Conservation (phyloP, 306 rosid species). For the Quercus mongolica region DNA sequence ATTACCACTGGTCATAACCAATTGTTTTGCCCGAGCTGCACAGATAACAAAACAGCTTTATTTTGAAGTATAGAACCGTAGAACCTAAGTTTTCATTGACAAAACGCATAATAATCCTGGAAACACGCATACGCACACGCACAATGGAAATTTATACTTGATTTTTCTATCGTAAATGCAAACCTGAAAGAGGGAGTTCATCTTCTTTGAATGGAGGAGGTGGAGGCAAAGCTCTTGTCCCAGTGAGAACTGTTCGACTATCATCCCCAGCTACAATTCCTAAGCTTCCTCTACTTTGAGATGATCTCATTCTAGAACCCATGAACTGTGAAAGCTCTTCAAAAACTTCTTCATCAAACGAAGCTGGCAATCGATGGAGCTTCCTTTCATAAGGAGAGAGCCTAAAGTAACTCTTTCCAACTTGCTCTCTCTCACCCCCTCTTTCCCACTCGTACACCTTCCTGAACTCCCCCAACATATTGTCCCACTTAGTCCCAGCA, state of each 20-base stretch:
- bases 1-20: constrained; percentile 40
- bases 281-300: constrained; percentile 41
- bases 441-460: constrained; percentile 97
- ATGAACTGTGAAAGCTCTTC: constrained; percentile 90
- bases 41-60: not conserved
- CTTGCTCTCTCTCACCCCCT: constrained; percentile 76
- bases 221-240: constrained; percentile 43
- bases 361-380: constrained; percentile 86
- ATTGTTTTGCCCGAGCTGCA: constrained; percentile 65
- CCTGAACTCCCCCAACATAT: constrained; percentile 94
- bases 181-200: constrained; percentile 57
- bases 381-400: constrained; percentile 96
- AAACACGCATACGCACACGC: not conserved
- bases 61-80: not conserved
- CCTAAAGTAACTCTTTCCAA: constrained; percentile 90
- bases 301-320: constrained; percentile 77
- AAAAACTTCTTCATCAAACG: constrained; percentile 94
- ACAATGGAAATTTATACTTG: not conserved
- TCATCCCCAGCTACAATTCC: constrained; percentile 42
- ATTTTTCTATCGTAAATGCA: not conserved
- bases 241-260: constrained; percentile 16
- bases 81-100: too few relatives aligned
- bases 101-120: too few relatives aligned
- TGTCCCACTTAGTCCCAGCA: constrained; percentile 97
- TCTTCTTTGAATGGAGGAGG: constrained; percentile 68